Evolutionary conservation across 2,329 filamentous ascomycete genomes (phyloP).

Genomic region (Mariannaea elegans): DNA sequence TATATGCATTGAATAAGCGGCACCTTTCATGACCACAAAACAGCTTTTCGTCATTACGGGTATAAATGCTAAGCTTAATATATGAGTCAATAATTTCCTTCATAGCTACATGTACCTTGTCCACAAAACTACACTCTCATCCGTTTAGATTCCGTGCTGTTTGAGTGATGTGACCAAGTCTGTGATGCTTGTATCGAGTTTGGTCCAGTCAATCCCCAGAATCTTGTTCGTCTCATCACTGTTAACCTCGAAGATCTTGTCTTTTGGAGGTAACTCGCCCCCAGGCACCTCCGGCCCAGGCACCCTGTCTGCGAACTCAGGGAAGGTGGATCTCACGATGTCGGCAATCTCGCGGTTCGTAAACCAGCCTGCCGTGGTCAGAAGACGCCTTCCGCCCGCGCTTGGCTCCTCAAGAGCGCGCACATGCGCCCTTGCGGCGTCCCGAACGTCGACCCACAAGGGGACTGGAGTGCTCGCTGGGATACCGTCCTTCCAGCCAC

Average conservation of each 20-base stretch:
- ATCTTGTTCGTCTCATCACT: slow-evolving; percentile 67
- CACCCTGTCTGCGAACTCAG: slow-evolving; percentile 57
- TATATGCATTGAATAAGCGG: too few relatives aligned
- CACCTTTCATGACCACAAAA: too few relatives aligned
- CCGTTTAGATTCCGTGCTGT: slow-evolving; percentile 43
- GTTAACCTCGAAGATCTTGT: slow-evolving; percentile 62
- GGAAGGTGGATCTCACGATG: slow-evolving; percentile 57
- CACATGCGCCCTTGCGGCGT: slow-evolving; percentile 63
- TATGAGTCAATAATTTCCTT: too few relatives aligned
- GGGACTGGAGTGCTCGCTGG: slow-evolving; percentile 51
- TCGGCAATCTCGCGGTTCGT: slow-evolving; percentile 56
- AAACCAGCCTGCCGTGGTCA: slow-evolving; percentile 58
- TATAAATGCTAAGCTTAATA: too few relatives aligned
- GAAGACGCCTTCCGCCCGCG: slow-evolving; percentile 60
- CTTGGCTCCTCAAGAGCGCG: slow-evolving; percentile 58
- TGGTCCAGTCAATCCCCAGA: slow-evolving; percentile 69
- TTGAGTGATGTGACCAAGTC: slow-evolving; percentile 73
- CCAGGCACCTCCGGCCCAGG: slow-evolving; percentile 55
- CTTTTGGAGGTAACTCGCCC: slow-evolving; percentile 51
- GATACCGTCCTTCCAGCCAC: slow-evolving; percentile 57
- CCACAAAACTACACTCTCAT: not conserved
- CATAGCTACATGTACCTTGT: not conserved
- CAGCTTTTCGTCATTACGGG: too few relatives aligned
- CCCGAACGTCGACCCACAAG: slow-evolving; percentile 65
- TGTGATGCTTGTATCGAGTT: slow-evolving; percentile 67